Evolutionary conservation across 129 eudicot genomes (phyloP), one percentile per base, ranked within the genome.

Genomic region (Artemisia tridentata): DNA sequence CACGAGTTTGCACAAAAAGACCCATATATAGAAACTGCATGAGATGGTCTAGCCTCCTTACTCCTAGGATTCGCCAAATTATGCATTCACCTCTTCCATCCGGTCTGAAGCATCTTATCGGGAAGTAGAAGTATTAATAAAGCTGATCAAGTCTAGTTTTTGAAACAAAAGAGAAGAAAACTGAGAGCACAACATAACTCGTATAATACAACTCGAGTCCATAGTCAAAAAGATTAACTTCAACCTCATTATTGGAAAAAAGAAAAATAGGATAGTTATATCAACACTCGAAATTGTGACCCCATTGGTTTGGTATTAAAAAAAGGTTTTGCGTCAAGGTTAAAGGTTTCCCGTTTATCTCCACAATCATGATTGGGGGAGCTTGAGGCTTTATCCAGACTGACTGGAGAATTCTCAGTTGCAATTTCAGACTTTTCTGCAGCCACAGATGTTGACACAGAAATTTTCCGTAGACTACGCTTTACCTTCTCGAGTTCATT

Each of bases 401-500:
- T 38, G 45, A 7, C 45, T 38, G 60, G 61, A 12, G 68, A 59
- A 63, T 80, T 82, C 72, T 84, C 91, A 14, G 77, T 48, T 71
- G 63, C 86, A 27, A 68, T 68, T 74, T 84, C 91, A 23, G 84
- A 45, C 34, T 77, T 79, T 45, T 80, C 86, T 50, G 84, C 27
- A 63, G 69, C 63, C 57, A 38, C 23, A 10, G 72, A 54, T 29
- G 80, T 67, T 5, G 89, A 46, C 38, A 79, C 71, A 18, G 91
- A 79, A 63, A 91, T 80, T 79, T 88, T 91, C 64, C 90, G 76
- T 56, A 91, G 75, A 73, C 60, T 91, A 49, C 80, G 89, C 58
- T 91, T 91, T 8, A 88, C 95, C 76, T 83, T 91, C 72, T 88
- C 97, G 29, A 91, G 92, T 84, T 91, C 97, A 78, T 19, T 85